Base-by-base conservation (phyloP, 805 yeast species). In the Starmera amethionina region DNA sequence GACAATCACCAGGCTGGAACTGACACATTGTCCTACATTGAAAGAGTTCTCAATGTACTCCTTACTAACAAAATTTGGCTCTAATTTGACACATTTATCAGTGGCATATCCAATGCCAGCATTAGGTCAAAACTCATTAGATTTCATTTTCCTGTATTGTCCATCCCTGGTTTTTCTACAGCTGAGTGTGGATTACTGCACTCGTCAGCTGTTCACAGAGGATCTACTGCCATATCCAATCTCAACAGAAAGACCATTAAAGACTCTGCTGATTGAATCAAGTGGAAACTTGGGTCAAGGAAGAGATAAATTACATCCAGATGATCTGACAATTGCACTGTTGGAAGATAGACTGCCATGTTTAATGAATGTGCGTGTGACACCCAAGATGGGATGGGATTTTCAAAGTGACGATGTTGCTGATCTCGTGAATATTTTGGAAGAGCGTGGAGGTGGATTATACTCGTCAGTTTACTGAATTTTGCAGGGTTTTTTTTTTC, bases 51-150 rank as follows among this genome's bases (percentile, higher is more conserved):
- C 94, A 0, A 65, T 89, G 16, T 75, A 78, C 46, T 67, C 69
- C 25, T 61, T 90, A 41, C 60, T 88, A 14, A 62, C 67, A 29
- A 72, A 73, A 35, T 70, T 82, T 36, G 97, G 97, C 1, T 69
- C 65, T 25, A 73, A 77, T 44, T 61, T 90, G 40, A 73, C 66
- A 30, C 68, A 74, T 22, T 63, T 90, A 19, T 72, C 79, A 35
- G 77, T 89, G 19, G 79, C 77, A 45, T 93, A 85, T 53, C 98
- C 98, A 2, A 77, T 90, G 89, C 96, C 96, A 0, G 76, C 79
- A 2, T 63, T 90, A 29, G 67, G 72, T 29, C 77, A 73, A 9
- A 73, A 75, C 45, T 78, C 95, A 0, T 63, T 89, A 49, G 96
- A 93, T 59, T 64, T 70, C 38, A 71, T 85, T 1, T 79, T 90